Base-by-base conservation (phyloP, 1,284 basidiomycete species). In the Apiotrichum akiyoshidainum region DNA sequence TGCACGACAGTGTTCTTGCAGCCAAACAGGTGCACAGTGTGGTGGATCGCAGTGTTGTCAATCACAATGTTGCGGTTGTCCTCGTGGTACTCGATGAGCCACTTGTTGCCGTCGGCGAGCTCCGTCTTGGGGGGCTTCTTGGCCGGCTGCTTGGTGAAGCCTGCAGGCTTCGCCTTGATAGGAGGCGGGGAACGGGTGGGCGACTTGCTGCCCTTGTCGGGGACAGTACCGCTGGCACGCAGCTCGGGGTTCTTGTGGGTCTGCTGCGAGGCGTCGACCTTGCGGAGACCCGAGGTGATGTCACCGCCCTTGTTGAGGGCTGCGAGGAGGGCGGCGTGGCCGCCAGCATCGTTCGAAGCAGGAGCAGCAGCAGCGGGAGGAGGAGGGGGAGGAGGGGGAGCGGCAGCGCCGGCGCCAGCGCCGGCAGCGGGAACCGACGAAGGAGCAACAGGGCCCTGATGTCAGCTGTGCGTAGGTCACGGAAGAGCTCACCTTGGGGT, bases 231-330 rank as follows among this genome's bases (percentile, higher is more conserved):
- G 26, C 84, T 78, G 5, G 85, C 83, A 42, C 93, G 81, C 45
- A 99, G 79, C 16, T 85, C 83, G 0, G 96, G 95, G 71, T 99
- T 99, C 83, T 99, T 98, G 82, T 99, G 96, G 9, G 93, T 98
- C 93, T 95, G 95, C 77, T 97, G 87, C 67, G 89, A 94, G 79
- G 87, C 86, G 75, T 96, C 92, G 19, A 99, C 96, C 77, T 96
- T 98, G 68, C 89, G 87, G 66, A 99, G 77, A 9, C 89, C 87
- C 68, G 89, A 90, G 10, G 95, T 98, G 56, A 99, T 87, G 16
- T 88, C 86, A 60, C 87, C 89, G 14, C 96, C 95, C 58, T 88
- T 85, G 75, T 98, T 98, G 54, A 99, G 80, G 62, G 92, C 85
- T 1, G 90, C 89, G 61, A 99, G 95, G n/a, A 99, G 89, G 7